A percentile compares a stretch with the other conserved stretches of the same genome.
These are phyloP conservation scores for Trichophyton simii DNA, from an alignment of 2,329 filamentous ascomycete genomes.

Conservation along the genomic window DNA sequence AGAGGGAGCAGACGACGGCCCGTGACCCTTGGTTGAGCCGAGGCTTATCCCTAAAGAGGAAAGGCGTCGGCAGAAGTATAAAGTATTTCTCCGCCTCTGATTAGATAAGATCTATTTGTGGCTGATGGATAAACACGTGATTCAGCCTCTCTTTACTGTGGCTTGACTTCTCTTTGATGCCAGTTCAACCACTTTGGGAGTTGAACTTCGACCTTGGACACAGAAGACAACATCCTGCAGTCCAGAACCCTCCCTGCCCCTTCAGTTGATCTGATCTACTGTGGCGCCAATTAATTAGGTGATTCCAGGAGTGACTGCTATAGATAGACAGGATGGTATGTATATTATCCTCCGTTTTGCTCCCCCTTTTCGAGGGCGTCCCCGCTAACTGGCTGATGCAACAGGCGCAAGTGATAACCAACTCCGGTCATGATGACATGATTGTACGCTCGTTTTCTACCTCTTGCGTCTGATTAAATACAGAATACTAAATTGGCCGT, in stretches of 20 bases:
- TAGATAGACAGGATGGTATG: not conserved
- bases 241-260: not conserved
- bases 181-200: not conserved
- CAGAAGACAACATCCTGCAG: no score
- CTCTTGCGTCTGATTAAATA: not conserved
- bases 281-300: not conserved
- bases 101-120: not conserved
- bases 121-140: not conserved
- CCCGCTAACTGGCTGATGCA: slow-evolving; percentile 4
- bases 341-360: not conserved
- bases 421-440: slow-evolving; percentile 95
- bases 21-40: not conserved
- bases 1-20: not conserved
- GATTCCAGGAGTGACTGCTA: not conserved
- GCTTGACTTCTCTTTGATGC: not conserved
- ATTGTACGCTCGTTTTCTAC: slow-evolving; percentile 57
- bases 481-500: not conserved
- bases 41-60: not conserved
- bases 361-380: not conserved
- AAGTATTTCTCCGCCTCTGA: not conserved
- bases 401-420: slow-evolving; percentile 67
- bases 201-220: no score
- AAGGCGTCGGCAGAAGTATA: not conserved
- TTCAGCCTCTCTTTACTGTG: not conserved
- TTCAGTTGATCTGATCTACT: not conserved